Percentiles rank a stretch among this genome's conserved stretches.
phyloP scores from a whole-genome alignment of 768 basidiomycete genomes.

The Pleurotus giganteus region DNA sequence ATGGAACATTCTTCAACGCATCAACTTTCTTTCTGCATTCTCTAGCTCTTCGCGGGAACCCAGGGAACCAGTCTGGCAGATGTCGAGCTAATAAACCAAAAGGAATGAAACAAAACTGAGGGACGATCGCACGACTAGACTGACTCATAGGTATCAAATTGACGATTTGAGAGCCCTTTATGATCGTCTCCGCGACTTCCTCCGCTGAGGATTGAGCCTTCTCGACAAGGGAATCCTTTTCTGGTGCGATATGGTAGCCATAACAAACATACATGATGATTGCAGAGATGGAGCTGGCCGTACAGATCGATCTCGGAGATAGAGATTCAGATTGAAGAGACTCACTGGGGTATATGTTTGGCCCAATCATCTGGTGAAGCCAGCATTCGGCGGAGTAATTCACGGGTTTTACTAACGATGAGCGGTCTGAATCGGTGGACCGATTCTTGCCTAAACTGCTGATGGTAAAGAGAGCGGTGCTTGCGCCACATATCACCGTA shows the following conservation, averaged over 20 bases:
- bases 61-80: conserved; percentile 5
- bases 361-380: conserved; percentile 19
- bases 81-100: background rate
- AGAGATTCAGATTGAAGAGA: background rate
- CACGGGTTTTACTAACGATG: conserved; percentile 22
- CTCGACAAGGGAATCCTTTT: conserved; percentile 2
- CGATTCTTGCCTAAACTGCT: conserved; percentile 7
- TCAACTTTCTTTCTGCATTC: conserved; percentile 3
- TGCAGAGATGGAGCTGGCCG: conserved; percentile 2
- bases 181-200: background rate
- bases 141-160: conserved; percentile 5
- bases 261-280: conserved; percentile 6
- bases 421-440: conserved; percentile 14
- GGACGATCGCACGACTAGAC: too few relatives aligned
- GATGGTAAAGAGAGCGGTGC: conserved; percentile 1
- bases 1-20: background rate
- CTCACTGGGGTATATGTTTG: conserved; percentile 27
- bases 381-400: conserved; percentile 27
- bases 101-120: background rate
- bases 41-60: background rate
- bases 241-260: background rate
- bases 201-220: background rate
- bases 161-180: conserved; percentile 1
- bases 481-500: conserved; percentile 8
- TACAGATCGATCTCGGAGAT: background rate